These are phyloP conservation scores for Paraurostyla sp. DNA, from an alignment of 73 alveolate genomes.

Conservation along the genomic window DNA sequence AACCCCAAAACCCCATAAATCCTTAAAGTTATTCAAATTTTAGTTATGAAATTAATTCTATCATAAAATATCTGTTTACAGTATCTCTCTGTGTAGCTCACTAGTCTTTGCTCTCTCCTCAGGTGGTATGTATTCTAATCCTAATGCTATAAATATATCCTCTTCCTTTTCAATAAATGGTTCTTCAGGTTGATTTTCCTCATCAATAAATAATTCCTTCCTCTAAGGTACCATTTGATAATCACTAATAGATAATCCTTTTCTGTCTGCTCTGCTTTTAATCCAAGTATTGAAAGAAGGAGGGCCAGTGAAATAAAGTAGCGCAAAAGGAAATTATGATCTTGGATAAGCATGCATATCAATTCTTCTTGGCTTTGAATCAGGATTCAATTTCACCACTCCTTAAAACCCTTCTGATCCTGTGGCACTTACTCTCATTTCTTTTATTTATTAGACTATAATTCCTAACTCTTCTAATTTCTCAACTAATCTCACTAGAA, in stretches of 20 bases:
- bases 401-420: conserved; percentile 12
- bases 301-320: conserved; percentile 44
- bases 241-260: conserved; percentile 36
- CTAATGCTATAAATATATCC: conserved; percentile 23
- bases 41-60: no score
- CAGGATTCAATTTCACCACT: background rate
- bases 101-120: background rate
- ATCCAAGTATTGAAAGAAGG: background rate
- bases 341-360: conserved; percentile 19
- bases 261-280: background rate
- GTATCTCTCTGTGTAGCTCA: no score
- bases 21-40: no score
- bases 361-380: background rate
- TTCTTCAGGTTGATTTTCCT: background rate
- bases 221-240: background rate
- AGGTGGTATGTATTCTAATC: background rate
- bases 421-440: conserved; percentile 10
- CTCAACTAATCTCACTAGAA: background rate
- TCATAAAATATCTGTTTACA: no score
- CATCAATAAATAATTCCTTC: background rate
- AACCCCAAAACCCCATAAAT: no score
- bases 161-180: background rate
- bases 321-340: conserved; percentile 18
- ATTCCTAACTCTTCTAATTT: background rate
- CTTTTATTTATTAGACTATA: background rate